Conservation (phyloP, 2,329 filamentous ascomycete genomes). For the Xylaria sp. region DNA sequence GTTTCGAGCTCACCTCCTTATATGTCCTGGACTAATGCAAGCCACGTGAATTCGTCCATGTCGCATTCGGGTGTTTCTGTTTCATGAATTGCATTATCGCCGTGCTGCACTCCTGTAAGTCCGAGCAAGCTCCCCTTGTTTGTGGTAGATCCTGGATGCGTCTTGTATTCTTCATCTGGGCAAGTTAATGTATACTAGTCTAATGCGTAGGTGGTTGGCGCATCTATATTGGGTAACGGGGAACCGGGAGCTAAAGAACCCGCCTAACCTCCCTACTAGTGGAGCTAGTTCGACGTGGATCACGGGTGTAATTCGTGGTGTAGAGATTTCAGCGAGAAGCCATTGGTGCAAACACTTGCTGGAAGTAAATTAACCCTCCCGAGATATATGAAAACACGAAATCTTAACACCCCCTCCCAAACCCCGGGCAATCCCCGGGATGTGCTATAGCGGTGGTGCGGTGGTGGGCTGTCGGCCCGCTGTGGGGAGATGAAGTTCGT, state of each 20-base stretch:
- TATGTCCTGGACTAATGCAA: constrained; percentile 25
- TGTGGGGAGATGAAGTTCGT: constrained; percentile 27
- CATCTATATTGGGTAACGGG: not conserved
- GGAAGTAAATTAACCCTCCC: constrained; percentile 16
- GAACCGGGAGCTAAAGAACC: constrained; percentile 5
- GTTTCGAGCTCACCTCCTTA: constrained; percentile 6
- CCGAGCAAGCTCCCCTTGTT: constrained; percentile 11
- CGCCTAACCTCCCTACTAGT: not conserved
- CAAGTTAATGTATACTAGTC: too few species aligned
- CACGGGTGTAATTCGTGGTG: not conserved
- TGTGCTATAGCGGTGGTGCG: not conserved
- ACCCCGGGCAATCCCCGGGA: constrained; percentile 9
- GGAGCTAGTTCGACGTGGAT: constrained; percentile 4
- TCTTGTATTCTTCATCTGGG: not conserved
- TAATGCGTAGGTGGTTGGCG: not conserved
- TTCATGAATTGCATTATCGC: constrained; percentile 8
- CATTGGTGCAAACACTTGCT: not conserved
- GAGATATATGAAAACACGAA: constrained; percentile 9
- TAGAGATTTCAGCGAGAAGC: too few species aligned
- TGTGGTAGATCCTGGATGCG: not conserved
- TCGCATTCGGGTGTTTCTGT: constrained; percentile 7
- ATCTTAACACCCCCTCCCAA: constrained; percentile 17
- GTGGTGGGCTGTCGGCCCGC: constrained; percentile 35
- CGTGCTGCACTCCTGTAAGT: constrained; percentile 9
- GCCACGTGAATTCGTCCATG: constrained; percentile 29